Evolutionary conservation across 2,329 filamentous ascomycete species (phyloP).

Genomic region (Pestalotiopsis sp.): DNA sequence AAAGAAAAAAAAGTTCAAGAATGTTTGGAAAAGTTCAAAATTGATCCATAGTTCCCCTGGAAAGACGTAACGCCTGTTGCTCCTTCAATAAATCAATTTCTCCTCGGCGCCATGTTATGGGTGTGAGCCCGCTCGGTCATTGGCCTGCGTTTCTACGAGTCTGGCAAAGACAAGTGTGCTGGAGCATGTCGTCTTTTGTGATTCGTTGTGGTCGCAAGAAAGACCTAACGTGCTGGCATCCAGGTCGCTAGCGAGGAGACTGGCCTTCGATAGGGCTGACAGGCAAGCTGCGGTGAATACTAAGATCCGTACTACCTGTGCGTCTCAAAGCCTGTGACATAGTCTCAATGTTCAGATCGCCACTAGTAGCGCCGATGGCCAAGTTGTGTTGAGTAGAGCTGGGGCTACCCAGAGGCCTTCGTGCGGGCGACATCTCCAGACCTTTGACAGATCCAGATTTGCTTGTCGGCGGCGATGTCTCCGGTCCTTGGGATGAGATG

Average conservation of each 20-base stretch:
- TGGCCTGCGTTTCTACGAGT: neutral
- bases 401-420: slow-evolving; percentile 65
- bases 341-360: slow-evolving; percentile 86
- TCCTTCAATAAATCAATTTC: neutral
- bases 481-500: slow-evolving; percentile 67
- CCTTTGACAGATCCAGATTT: slow-evolving; percentile 74
- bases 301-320: slow-evolving; percentile 81
- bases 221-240: neutral
- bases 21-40: slow-evolving; percentile 1
- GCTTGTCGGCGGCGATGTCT: slow-evolving; percentile 74
- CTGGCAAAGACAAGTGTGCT: neutral
- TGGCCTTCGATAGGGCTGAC: slow-evolving; percentile 55
- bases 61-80: neutral
- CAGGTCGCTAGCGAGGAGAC: slow-evolving; percentile 23
- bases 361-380: slow-evolving; percentile 41
- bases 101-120: neutral
- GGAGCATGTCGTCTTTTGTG: neutral
- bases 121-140: neutral
- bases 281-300: slow-evolving; percentile 54
- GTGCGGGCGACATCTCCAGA: slow-evolving; percentile 66
- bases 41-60: neutral
- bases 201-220: neutral
- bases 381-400: slow-evolving; percentile 52
- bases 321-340: slow-evolving; percentile 87
- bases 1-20: neutral